Evolutionary conservation across 2,329 filamentous ascomycete genomes (phyloP).

Genomic region (Scytalidium sp.): DNA sequence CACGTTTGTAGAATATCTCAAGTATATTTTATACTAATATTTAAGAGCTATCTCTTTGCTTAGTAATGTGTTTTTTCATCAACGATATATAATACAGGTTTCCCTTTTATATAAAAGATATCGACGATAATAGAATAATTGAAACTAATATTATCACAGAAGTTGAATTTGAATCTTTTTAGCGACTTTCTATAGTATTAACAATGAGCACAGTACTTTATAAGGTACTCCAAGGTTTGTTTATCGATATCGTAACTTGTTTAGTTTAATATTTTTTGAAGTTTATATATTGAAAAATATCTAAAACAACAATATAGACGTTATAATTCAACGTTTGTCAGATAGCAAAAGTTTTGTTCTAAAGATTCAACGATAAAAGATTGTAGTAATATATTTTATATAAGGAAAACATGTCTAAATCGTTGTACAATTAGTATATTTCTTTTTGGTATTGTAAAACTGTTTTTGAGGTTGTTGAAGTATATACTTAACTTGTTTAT

Average conservation of each 20-base stretch:
- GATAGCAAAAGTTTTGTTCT: background rate
- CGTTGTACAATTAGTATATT: background rate
- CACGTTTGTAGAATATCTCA: slow-evolving; percentile 3
- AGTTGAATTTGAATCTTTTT: slow-evolving; percentile 4
- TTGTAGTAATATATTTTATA: slow-evolving; percentile 4
- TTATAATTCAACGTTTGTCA: slow-evolving; percentile 1
- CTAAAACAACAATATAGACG: background rate
- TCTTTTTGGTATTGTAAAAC: background rate
- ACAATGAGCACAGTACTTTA: slow-evolving; percentile 3
- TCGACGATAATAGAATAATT: slow-evolving; percentile 7
- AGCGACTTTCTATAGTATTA: slow-evolving; percentile 1
- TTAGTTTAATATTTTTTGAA: background rate
- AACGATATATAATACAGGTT: slow-evolving; percentile 4
- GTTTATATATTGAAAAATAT: background rate
- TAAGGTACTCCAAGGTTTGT: background rate
- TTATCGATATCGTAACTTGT: background rate
- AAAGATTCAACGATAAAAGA: background rate
- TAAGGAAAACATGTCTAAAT: slow-evolving; percentile 1
- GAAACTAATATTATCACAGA: slow-evolving; percentile 3
- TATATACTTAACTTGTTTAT: slow-evolving; percentile 5
- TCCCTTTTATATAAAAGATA: slow-evolving; percentile 3
- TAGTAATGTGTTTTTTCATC: slow-evolving; percentile 3
- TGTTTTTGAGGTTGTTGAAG: slow-evolving; percentile 6
- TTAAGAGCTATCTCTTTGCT: slow-evolving; percentile 3
- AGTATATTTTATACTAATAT: background rate